A percentile compares a stretch with the other conserved stretches of the same genome.
These are phyloP conservation scores for Colletotrichum endophyticum DNA, from an alignment of 2,329 filamentous ascomycete genomes.

Conservation along the genomic window DNA sequence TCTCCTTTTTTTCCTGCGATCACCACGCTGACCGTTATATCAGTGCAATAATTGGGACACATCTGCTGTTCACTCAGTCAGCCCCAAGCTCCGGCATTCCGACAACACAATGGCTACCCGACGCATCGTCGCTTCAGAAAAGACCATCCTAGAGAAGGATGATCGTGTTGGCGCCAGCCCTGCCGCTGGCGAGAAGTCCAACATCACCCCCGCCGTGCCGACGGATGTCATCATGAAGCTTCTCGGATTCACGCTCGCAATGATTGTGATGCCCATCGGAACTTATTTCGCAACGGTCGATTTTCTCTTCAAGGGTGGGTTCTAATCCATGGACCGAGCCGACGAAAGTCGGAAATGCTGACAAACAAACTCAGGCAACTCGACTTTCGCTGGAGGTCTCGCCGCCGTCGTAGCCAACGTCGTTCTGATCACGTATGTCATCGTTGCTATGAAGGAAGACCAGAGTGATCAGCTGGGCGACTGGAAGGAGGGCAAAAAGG, in stretches of 20 bases:
- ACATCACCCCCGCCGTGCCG: slow-evolving; percentile 83
- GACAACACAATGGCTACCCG: slow-evolving; percentile 68
- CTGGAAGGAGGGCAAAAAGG: slow-evolving; percentile 57
- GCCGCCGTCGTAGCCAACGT: slow-evolving; percentile 92
- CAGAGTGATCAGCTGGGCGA: slow-evolving; percentile 45
- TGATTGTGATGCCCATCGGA: slow-evolving; percentile 86
- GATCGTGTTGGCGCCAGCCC: slow-evolving; percentile 45
- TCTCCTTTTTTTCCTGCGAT: not conserved
- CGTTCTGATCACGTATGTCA: slow-evolving; percentile 86
- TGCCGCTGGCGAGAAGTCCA: slow-evolving; percentile 61
- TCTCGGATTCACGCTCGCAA: slow-evolving; percentile 86
- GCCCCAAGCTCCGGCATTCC: not conserved
- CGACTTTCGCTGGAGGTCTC: slow-evolving; percentile 82
- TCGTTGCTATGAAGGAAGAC: slow-evolving; percentile 92
- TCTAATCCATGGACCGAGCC: not conserved
- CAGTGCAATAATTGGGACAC: not conserved
- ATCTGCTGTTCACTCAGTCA: not conserved
- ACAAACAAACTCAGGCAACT: slow-evolving; percentile 68
- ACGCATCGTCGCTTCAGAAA: slow-evolving; percentile 69
- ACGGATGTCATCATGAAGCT: slow-evolving; percentile 90
- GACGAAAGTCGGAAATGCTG: not conserved
- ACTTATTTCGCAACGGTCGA: slow-evolving; percentile 87
- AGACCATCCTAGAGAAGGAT: slow-evolving; percentile 68
- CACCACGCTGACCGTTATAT: not conserved
- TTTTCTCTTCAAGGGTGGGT: slow-evolving; percentile 75